Percentiles rank a stretch among this genome's conserved stretches.
phyloP scores from a whole-genome alignment of 768 basidiomycete genomes.

The Amanita thiersii region DNA sequence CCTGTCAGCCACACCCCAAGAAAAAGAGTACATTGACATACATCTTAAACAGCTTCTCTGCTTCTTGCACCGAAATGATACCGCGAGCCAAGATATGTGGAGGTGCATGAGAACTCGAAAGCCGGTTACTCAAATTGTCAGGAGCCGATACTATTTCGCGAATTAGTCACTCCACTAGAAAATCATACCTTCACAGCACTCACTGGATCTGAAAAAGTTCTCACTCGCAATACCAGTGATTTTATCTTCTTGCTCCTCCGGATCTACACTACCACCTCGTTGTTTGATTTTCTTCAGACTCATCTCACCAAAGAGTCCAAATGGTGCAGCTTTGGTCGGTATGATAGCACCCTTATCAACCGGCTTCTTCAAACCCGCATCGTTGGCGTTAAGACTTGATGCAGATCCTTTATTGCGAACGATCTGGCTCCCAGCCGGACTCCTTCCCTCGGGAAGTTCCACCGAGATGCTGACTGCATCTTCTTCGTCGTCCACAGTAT shows the following conservation, averaged over 20 bases:
- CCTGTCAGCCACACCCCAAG: background rate
- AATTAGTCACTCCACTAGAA: background rate
- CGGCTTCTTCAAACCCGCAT: slow-evolving; percentile 30
- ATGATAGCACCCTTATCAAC: slow-evolving; percentile 46
- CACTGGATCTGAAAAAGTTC: slow-evolving; percentile 62
- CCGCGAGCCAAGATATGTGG: slow-evolving; percentile 62
- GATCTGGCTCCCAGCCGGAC: slow-evolving; percentile 12
- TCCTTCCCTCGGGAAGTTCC: slow-evolving; percentile 27
- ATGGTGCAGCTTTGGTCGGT: slow-evolving; percentile 56
- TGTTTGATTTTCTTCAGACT: slow-evolving; percentile 36
- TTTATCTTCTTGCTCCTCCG: slow-evolving; percentile 37
- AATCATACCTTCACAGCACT: slow-evolving; percentile 14
- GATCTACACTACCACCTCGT: slow-evolving; percentile 26
- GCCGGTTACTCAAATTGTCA: slow-evolving; percentile 29
- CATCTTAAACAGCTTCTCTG: slow-evolving; percentile 69
- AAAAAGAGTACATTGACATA: slow-evolving; percentile 21
- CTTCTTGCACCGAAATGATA: slow-evolving; percentile 56
- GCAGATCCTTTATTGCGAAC: slow-evolving; percentile 26
- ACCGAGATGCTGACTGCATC: slow-evolving; percentile 28
- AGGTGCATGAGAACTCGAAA: slow-evolving; percentile 31
- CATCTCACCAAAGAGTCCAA: slow-evolving; percentile 70
- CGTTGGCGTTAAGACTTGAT: slow-evolving; percentile 29
- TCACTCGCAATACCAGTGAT: slow-evolving; percentile 59
- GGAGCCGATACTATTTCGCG: slow-evolving; percentile 28
- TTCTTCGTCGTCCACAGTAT: slow-evolving; percentile 24